Evolutionary conservation across 257 asterid genomes (phyloP).

Genomic region (Solanum medicagineum): DNA sequence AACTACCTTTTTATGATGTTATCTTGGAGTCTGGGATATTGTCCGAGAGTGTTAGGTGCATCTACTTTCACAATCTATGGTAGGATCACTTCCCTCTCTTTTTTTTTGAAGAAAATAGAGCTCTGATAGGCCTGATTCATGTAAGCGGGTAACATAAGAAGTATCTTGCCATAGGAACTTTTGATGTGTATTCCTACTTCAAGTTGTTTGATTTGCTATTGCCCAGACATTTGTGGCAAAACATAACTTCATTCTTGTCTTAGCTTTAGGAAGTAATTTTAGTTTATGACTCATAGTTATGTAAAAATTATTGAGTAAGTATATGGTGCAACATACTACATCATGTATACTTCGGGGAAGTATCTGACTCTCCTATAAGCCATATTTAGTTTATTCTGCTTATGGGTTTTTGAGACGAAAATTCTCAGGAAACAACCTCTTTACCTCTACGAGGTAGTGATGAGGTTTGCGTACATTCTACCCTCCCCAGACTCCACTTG

Average conservation of each 20-base stretch:
- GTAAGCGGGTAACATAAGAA: background rate
- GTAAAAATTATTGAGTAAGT: background rate
- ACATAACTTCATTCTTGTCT: background rate
- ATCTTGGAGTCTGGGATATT: background rate
- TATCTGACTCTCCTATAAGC: background rate
- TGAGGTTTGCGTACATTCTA: too few species aligned
- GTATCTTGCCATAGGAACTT: background rate
- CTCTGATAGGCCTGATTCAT: background rate
- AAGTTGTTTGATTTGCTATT: background rate
- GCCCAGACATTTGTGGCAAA: background rate
- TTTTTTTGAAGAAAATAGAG: background rate
- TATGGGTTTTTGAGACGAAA: background rate
- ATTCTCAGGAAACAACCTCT: too few species aligned
- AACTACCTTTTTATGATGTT: background rate
- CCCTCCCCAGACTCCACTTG: too few species aligned
- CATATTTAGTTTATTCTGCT: too few species aligned
- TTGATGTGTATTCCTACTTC: background rate
- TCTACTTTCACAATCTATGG: background rate
- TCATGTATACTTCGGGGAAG: background rate
- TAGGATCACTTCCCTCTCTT: background rate
- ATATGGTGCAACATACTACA: background rate
- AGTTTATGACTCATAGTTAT: background rate
- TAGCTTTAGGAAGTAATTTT: background rate
- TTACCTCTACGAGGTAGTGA: too few species aligned
- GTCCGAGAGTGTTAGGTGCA: background rate